phyloP scores from a whole-genome alignment of 768 basidiomycete species.

The Lactifluus hygrophoroides region DNA sequence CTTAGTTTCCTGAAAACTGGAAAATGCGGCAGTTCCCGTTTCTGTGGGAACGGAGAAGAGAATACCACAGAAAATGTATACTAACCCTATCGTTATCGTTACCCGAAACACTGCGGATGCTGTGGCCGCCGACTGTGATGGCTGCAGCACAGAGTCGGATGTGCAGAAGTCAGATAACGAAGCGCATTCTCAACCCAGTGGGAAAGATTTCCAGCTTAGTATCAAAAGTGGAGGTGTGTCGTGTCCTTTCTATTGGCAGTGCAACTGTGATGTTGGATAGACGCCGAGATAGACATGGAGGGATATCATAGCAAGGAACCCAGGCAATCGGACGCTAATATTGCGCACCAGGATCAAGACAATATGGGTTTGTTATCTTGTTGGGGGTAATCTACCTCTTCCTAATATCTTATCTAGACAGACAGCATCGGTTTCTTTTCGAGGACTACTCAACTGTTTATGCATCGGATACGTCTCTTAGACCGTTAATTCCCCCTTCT shows the following conservation, averaged over 20 bases:
- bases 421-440: not conserved
- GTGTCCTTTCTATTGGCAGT: not conserved
- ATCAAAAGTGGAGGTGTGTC: conserved; percentile 8
- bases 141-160: conserved; percentile 10
- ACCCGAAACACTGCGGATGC: conserved; percentile 7
- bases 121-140: conserved; percentile 12
- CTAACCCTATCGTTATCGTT: conserved; percentile 15
- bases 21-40: too few relatives aligned
- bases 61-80: conserved; percentile 24
- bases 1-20: too few relatives aligned
- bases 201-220: conserved; percentile 34
- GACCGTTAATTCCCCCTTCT: not conserved
- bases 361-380: not conserved
- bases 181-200: conserved; percentile 37
- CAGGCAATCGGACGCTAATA: not conserved
- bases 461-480: not conserved
- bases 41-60: conserved; percentile 24
- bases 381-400: not conserved
- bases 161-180: conserved; percentile 35
- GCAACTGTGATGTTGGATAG: conserved; percentile 29
- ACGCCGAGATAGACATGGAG: conserved; percentile 71
- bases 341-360: not conserved
- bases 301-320: conserved; percentile 56
- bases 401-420: conserved; percentile 19
- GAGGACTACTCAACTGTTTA: not conserved